A percentile compares a stretch with the other conserved stretches of the same genome.
phyloP scores from a whole-genome alignment of 257 asterid species.

The Pogostemon cablin region DNA sequence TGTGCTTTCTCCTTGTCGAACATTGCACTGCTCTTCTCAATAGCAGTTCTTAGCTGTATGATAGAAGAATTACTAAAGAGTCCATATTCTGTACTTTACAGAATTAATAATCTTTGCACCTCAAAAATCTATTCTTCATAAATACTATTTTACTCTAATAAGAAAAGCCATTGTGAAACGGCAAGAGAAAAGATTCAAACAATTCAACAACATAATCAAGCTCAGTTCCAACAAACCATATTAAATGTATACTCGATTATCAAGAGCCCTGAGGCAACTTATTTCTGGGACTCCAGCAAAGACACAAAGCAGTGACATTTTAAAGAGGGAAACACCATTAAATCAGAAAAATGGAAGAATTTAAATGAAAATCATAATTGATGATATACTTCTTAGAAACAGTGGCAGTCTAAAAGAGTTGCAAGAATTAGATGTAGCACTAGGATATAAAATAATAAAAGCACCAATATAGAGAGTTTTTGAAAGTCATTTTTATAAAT shows the following conservation, averaged over 20 bases:
- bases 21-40: constrained; percentile 65
- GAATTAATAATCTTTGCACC: constrained; percentile 20
- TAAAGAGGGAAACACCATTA: too few relatives aligned
- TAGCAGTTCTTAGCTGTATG: constrained; percentile 69
- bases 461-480: neutral
- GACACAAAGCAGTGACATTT: neutral
- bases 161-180: constrained; percentile 10
- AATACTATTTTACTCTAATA: neutral
- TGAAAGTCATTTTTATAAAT: constrained; percentile 26
- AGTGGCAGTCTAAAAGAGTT: constrained; percentile 5
- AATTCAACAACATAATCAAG: neutral
- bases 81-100: neutral
- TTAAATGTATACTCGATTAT: neutral
- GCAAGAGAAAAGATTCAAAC: neutral
- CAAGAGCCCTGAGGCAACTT: neutral
- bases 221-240: constrained; percentile 2
- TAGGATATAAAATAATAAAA: constrained; percentile 1
- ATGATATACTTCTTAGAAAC: neutral
- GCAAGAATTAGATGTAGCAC: neutral
- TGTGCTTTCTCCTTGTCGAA: constrained; percentile 95
- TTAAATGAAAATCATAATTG: neutral
- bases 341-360: neutral
- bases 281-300: neutral
- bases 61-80: constrained; percentile 28
- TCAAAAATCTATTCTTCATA: neutral